phyloP scores from a whole-genome alignment of 441 rosid species.

The Erodium moschatum region DNA sequence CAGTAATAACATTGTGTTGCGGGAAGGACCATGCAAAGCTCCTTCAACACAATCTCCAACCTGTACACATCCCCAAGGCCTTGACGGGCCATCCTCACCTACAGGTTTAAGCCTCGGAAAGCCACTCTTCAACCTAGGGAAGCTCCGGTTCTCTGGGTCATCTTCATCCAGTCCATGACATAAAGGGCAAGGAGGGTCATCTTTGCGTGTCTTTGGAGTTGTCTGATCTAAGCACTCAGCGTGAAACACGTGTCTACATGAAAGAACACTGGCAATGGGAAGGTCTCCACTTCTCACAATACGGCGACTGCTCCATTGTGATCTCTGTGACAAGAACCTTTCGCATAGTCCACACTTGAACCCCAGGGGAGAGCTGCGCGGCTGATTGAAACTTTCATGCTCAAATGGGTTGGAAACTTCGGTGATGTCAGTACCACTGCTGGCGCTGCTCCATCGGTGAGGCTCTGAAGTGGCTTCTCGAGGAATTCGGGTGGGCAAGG shows the following conservation, averaged over 20 bases:
- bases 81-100: conserved; percentile 37
- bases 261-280: conserved; percentile 51
- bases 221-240: conserved; percentile 57
- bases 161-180: conserved; percentile 33
- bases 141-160: conserved; percentile 23
- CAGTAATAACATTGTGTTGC: conserved; percentile 32
- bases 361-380: conserved; percentile 26
- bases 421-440: conserved; percentile 38
- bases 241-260: conserved; percentile 48
- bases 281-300: conserved; percentile 47
- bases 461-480: conserved; percentile 28
- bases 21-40: conserved; percentile 31
- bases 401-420: conserved; percentile 44
- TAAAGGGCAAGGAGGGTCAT: conserved; percentile 50
- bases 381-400: conserved; percentile 31
- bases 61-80: conserved; percentile 53
- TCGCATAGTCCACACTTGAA: conserved; percentile 45
- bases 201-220: conserved; percentile 33
- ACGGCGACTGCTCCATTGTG: conserved; percentile 47
- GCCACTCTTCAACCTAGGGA: conserved; percentile 25
- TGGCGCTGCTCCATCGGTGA: conserved; percentile 38
- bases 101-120: conserved; percentile 34
- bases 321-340: conserved; percentile 44
- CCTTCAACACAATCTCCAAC: conserved; percentile 47
- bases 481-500: conserved; percentile 26